phyloP scores from a whole-genome alignment of 306 rosid species.

The Canavalia gladiata region DNA sequence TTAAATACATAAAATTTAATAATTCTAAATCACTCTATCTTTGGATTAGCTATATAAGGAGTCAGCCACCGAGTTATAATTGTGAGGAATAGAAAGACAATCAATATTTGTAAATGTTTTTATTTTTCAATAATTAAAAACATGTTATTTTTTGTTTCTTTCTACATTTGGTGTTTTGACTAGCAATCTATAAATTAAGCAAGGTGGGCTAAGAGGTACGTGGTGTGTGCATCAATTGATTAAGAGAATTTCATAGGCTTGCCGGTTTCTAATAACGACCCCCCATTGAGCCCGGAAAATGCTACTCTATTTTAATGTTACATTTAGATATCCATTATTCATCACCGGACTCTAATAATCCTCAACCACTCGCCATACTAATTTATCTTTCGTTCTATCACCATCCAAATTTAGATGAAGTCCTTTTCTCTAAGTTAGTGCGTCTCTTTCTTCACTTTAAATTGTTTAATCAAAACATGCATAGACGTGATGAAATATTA shows the following conservation, averaged over 20 bases:
- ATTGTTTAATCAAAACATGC: neutral
- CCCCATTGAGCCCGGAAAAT: neutral
- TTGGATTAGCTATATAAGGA: neutral
- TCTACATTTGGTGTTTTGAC: neutral
- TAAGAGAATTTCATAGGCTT: neutral
- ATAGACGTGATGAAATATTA: neutral
- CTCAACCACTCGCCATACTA: neutral
- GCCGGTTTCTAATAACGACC: neutral
- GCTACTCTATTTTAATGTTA: neutral
- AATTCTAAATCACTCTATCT: no score
- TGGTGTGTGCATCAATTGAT: neutral
- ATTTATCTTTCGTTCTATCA: slow-evolving; percentile 5
- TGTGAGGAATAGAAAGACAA: neutral
- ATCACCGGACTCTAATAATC: neutral
- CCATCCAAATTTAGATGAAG: neutral
- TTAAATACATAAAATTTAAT: neutral
- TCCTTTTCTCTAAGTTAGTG: slow-evolving; percentile 23
- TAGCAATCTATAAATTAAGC: neutral
- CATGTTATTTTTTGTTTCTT: neutral
- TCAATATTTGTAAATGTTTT: neutral
- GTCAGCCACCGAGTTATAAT: neutral
- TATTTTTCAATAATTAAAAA: no score
- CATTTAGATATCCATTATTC: neutral
- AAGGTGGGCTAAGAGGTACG: neutral
- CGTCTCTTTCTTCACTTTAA: slow-evolving; percentile 17